Evolutionary conservation across 192 early-diverging fungal species (phyloP).

Genomic region (Entomortierella beljakovae): DNA sequence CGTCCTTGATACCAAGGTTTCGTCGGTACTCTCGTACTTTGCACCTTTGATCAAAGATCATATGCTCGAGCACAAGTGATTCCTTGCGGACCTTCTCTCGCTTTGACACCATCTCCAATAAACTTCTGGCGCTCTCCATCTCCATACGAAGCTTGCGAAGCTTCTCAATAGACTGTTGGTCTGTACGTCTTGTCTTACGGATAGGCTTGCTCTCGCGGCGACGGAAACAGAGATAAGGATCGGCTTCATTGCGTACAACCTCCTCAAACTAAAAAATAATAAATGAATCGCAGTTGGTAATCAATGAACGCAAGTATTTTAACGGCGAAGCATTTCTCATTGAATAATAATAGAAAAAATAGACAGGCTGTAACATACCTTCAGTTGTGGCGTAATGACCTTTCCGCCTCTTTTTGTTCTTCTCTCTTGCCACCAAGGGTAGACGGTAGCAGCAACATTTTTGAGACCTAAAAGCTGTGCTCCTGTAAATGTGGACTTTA

Average conservation of each 20-base stretch:
- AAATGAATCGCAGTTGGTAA: no score
- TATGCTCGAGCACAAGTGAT: conserved; percentile 77
- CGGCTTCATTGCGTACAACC: conserved; percentile 73
- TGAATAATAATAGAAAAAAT: no score
- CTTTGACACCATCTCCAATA: conserved; percentile 84
- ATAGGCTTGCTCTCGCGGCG: conserved; percentile 90
- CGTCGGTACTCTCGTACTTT: conserved; percentile 72
- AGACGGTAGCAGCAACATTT: conserved; percentile 17
- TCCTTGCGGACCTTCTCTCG: conserved; percentile 85
- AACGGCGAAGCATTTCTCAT: no score
- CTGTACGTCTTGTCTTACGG: conserved; percentile 88
- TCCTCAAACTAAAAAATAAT: conserved; percentile 67
- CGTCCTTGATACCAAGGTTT: conserved; percentile 75
- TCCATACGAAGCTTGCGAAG: conserved; percentile 84
- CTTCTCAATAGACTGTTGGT: conserved; percentile 88
- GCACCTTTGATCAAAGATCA: conserved; percentile 77
- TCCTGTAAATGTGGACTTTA: conserved; percentile 50
- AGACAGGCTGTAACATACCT: no score
- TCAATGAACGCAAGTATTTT: no score
- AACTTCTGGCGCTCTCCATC: conserved; percentile 76
- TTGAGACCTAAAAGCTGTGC: conserved; percentile 52
- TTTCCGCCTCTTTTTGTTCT: conserved; percentile 53
- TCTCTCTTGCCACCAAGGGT: conserved; percentile 50
- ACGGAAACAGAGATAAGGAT: conserved; percentile 98
- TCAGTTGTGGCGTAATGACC: conserved; percentile 69